Evolutionary conservation across 805 yeast species (phyloP), one percentile per base, ranked within the genome.

Genomic region (Maudiozyma saulgeensis): DNA sequence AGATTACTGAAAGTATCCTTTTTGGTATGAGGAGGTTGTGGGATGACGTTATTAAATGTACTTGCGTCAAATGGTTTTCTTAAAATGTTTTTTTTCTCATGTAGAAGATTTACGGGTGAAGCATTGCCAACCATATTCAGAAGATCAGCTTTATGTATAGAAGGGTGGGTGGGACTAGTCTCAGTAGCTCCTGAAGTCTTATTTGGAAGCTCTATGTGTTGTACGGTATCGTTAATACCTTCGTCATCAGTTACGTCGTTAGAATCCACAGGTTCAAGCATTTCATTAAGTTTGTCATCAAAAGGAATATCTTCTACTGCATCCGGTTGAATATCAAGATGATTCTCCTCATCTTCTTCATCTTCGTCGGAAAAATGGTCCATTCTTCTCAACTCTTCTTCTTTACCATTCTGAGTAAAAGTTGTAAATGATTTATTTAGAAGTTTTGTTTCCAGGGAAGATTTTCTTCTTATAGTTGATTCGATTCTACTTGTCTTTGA

Each of bases 371-470:
- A 47, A 25, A 53, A 48, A 19, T 42, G 38, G 12, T 47, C 41
- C 18, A 52, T 51, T 48, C 51, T 43, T 45, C 53, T 53, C 35
- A 49, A 26, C 28, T 47, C 54, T 42, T 57, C 65, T 6, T 56
- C 50, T 39, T 49, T 50, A 23, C 40, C 26, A 25, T 52, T 41
- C 31, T 55, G 54, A 15, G 54, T 44, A 31, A 58, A 53, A n/a
- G 56, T 54, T 37, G 51, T 52, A 16, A 37, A 44, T 18, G 51
- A 47, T 42, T 55, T 53, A 13, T 55, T 44, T 42, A 56, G 53
- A 4, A 54, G 56, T 48, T 53, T 59, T 3, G 53, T 53, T 46
- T 62, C 64, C 34, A 59, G 47, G 0, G 66, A 58, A 11, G 60
- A 57, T 32, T 62, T 59, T 48, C 66, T 58, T 46, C 56, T 58